Conservation (phyloP, 768 basidiomycete species). For the Paxillus ammoniavirescens region DNA sequence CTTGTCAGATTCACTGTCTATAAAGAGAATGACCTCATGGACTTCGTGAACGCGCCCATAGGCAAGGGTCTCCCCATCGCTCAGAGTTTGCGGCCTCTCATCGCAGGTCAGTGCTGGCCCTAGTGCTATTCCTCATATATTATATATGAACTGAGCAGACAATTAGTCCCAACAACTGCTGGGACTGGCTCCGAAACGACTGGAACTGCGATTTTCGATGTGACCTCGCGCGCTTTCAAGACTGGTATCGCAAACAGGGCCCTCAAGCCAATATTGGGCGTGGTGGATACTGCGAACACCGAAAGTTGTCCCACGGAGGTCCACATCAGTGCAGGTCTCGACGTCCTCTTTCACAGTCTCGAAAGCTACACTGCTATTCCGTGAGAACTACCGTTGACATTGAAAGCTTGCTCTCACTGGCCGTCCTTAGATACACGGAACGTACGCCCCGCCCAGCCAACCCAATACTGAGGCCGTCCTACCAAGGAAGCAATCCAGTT, state of each 20-base stretch:
- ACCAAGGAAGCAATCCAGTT: conserved; percentile 91
- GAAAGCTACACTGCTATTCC: conserved; percentile 95
- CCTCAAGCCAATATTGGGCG: conserved; percentile 84
- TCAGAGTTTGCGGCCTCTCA: conserved; percentile 74
- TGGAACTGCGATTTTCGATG: conserved; percentile 91
- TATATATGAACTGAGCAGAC: not conserved
- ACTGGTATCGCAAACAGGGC: conserved; percentile 94
- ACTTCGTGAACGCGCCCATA: conserved; percentile 95
- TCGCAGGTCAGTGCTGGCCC: conserved; percentile 54
- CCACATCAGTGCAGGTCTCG: conserved; percentile 92
- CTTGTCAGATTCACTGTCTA: conserved; percentile 76
- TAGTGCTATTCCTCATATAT: not conserved
- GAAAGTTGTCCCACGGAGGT: conserved; percentile 89
- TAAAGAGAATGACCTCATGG: conserved; percentile 88
- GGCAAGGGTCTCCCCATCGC: conserved; percentile 88
- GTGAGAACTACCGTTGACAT: conserved; percentile 40
- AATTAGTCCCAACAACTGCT: conserved; percentile 64
- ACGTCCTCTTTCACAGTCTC: conserved; percentile 94
- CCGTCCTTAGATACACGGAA: conserved; percentile 69
- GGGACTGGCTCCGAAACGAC: conserved; percentile 96
- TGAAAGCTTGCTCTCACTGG: conserved; percentile 4
- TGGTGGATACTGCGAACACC: conserved; percentile 88
- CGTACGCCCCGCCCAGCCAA: conserved; percentile 87
- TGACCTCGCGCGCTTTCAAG: conserved; percentile 90
- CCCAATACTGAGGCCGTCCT: conserved; percentile 87